Evolutionary conservation across 2,329 filamentous ascomycete species (phyloP).

Genomic region (Corinectria fuckeliana): DNA sequence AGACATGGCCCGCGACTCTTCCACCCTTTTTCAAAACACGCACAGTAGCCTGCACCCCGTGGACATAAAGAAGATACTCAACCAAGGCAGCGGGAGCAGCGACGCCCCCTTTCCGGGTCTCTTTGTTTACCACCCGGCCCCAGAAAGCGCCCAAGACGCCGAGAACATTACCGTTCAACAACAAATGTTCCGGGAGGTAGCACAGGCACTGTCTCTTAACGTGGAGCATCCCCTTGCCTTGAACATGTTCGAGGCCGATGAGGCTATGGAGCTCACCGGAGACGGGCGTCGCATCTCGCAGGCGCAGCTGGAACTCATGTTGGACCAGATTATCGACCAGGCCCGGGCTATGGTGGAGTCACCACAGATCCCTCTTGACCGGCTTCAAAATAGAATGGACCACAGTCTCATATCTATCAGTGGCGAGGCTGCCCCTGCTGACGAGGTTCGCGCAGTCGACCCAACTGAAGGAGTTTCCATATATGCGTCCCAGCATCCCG

Average conservation of each 20-base stretch:
- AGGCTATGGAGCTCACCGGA: conserved; percentile 30
- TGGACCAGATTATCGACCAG: conserved; percentile 31
- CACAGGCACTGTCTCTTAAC: conserved; percentile 42
- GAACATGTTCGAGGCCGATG: conserved; percentile 42
- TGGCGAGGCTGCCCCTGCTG: background rate
- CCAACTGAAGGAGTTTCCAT: conserved; percentile 46
- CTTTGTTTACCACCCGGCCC: conserved; percentile 34
- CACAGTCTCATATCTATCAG: background rate
- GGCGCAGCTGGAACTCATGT: conserved; percentile 29
- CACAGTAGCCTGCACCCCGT: conserved; percentile 31
- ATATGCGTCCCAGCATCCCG: conserved; percentile 52
- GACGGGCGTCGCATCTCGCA: conserved; percentile 28
- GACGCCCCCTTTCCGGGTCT: conserved; percentile 32
- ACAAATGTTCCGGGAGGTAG: conserved; percentile 38
- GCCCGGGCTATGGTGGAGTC: background rate
- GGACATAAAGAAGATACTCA: conserved; percentile 32
- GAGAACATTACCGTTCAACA: background rate
- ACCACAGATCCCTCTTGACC: background rate
- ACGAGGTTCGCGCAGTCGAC: conserved; percentile 15
- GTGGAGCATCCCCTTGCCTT: conserved; percentile 50
- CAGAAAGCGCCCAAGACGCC: background rate
- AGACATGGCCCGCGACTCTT: background rate
- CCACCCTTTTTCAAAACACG: conserved; percentile 18
- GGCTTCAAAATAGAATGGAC: background rate
- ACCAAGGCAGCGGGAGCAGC: conserved; percentile 23